Percentiles rank a stretch among this genome's conserved stretches.
phyloP scores from a whole-genome alignment of 768 basidiomycete species.

The Glaciozyma martinii region DNA sequence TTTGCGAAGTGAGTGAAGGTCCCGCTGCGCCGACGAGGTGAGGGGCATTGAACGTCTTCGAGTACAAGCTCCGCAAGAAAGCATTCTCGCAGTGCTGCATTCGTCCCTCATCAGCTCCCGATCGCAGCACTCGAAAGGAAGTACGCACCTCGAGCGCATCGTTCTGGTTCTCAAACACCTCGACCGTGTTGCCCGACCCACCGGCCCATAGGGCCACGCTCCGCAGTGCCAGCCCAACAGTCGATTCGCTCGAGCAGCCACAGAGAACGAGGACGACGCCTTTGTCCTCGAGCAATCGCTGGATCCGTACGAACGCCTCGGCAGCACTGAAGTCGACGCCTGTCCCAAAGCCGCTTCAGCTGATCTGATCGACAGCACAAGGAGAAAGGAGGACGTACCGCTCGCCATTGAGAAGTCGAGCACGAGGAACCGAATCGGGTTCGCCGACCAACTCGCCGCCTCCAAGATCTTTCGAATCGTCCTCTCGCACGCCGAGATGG shows the following conservation, averaged over 20 bases:
- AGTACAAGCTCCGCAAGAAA: conserved; percentile 33
- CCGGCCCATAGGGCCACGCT: conserved; percentile 66
- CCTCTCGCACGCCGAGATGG: conserved; percentile 81
- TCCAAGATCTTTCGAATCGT: conserved; percentile 68
- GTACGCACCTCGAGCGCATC: conserved; percentile 65
- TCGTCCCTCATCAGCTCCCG: background rate
- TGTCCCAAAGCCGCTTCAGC: conserved; percentile 18
- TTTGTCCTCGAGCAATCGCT: conserved; percentile 64
- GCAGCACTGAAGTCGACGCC: conserved; percentile 93
- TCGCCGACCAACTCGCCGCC: conserved; percentile 57
- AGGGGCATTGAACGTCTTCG: conserved; percentile 28
- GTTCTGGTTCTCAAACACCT: conserved; percentile 71
- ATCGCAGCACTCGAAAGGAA: fast-evolving
- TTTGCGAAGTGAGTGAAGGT: conserved; percentile 21
- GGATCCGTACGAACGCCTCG: conserved; percentile 87
- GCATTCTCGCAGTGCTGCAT: conserved; percentile 36
- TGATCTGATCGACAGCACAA: background rate
- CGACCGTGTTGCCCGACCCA: conserved; percentile 45
- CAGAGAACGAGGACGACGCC: conserved; percentile 82
- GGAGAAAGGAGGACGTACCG: conserved; percentile 12
- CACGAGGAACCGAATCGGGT: conserved; percentile 80
- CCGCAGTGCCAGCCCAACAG: conserved; percentile 61
- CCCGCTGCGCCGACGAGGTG: background rate
- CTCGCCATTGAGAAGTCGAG: conserved; percentile 71
- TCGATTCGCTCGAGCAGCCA: conserved; percentile 56